These are phyloP conservation scores for Candida smagusa DNA, from an alignment of 1,139 yeast genomes.

Conservation along the genomic window DNA sequence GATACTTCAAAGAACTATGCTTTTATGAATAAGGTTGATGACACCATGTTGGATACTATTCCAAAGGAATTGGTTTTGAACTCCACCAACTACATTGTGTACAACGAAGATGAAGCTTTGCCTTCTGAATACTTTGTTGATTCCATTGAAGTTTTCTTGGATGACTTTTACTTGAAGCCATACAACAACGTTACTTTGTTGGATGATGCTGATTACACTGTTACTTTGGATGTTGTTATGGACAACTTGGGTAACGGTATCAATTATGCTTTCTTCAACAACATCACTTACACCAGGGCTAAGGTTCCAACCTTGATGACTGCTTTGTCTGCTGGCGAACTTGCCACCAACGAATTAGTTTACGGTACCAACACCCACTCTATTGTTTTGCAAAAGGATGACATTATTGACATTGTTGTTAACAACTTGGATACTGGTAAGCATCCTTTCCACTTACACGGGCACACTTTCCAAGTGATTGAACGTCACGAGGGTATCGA, in stretches of 20 bases:
- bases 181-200: constrained; percentile 44
- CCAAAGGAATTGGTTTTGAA: constrained; percentile 65
- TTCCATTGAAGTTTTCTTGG: constrained; percentile 44
- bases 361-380: constrained; percentile 80
- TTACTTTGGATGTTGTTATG: constrained; percentile 70
- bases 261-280: constrained; percentile 89
- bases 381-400: constrained; percentile 66
- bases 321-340: constrained; percentile 66
- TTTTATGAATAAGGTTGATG: constrained; percentile 74
- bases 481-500: constrained; percentile 34
- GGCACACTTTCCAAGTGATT: constrained; percentile 68
- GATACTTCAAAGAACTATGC: constrained; percentile 62
- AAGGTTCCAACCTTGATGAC: constrained; percentile 80
- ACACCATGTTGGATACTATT: constrained; percentile 69
- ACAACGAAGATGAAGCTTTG: constrained; percentile 38
- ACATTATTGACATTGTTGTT: constrained; percentile 61
- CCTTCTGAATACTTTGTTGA: constrained; percentile 31
- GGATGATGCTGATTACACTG: constrained; percentile 64
- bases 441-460: constrained; percentile 90
- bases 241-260: constrained; percentile 77
- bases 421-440: constrained; percentile 74
- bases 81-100: constrained; percentile 69
- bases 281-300: constrained; percentile 71
- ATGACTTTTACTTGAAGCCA: constrained; percentile 68
- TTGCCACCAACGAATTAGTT: constrained; percentile 42